Conservation (phyloP, 768 basidiomycete species). For the Lepiota brunneoincarnata region DNA sequence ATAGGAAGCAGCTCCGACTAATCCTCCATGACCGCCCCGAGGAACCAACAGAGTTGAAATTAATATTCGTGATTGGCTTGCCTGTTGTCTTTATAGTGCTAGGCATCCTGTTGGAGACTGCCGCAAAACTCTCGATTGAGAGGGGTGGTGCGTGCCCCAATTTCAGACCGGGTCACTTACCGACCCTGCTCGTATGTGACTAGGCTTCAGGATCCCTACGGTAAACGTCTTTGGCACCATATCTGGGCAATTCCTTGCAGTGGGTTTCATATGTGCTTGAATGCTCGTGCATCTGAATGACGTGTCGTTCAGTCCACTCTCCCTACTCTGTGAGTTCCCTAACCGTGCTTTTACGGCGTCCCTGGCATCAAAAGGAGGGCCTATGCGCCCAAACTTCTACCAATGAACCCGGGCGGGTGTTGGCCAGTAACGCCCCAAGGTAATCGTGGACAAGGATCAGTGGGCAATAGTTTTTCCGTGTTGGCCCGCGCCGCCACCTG, state of each 20-base stretch:
- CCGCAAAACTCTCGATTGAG: conserved; percentile 36
- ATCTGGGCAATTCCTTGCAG: conserved; percentile 46
- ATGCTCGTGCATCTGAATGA: neutral
- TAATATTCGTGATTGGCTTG: conserved; percentile 20
- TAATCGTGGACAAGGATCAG: too few species aligned
- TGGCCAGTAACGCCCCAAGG: too few species aligned
- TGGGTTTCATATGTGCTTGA: conserved; percentile 16
- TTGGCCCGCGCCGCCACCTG: too few species aligned
- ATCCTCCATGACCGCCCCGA: too few species aligned
- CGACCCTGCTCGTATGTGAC: neutral
- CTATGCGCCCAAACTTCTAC: too few species aligned
- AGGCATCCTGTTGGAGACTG: conserved; percentile 48
- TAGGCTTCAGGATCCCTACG: conserved; percentile 56
- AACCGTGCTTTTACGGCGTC: too few species aligned
- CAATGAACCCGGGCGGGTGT: too few species aligned
- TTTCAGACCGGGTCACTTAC: neutral
- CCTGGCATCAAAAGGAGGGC: too few species aligned
- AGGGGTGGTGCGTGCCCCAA: conserved; percentile 33
- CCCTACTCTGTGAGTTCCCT: conserved; percentile 42
- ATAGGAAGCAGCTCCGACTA: too few species aligned
- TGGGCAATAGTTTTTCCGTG: too few species aligned
- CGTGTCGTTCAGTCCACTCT: conserved; percentile 49
- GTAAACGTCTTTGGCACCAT: conserved; percentile 51
- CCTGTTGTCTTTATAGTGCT: conserved; percentile 42
- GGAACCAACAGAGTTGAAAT: too few species aligned